Base-by-base conservation (phyloP, 2,329 filamentous ascomycete genomes). In the Xylaria sp. region DNA sequence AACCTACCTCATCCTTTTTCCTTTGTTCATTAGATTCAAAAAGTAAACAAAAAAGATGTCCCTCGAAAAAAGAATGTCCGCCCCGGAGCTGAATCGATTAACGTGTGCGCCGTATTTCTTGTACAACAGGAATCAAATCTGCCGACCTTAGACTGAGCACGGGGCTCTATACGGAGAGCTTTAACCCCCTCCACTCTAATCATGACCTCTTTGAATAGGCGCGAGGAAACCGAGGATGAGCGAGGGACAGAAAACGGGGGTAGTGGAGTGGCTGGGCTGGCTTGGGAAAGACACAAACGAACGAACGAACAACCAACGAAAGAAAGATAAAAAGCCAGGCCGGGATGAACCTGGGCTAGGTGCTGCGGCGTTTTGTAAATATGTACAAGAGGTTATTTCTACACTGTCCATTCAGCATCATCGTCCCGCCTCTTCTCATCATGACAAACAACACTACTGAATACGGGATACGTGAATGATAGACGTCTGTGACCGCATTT, bases 11-110 rank as follows among this genome's bases (percentile, higher is more conserved):
- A 61, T 63, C 55, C 58, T 62, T 21, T 59, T 65, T 37, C 29
- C 75, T 72, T 82, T 82, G 81, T 79, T 83, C 74, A 64, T 75
- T 82, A 82, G 79, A 81, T 66, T 66, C 70, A 65, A 67, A 67
- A 63, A 73, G 72, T 25, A 40, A 53, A 25, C n/a, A 63, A 69
- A 73, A 75, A 67, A 65, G 65, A 61, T 60, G 44, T 25, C 57
- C 23, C 25, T 63, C 25, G 16, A 35, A 63, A 63, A 69, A 63
- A 66, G n/a, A 60, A 54, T 35, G 59, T 35, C 60, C 35, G 6
- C 40, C 29, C 53, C 60, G 51, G 51, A 64, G 61, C 61, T 65
- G 53, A 67, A 69, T 58, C 64, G 63, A 71, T 65, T 27, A 47
- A 69, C 25, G 32, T 61, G 62, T 67, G 51, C 42, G 53, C 32